phyloP scores from a whole-genome alignment of 2,329 filamentous ascomycete genomes.

The Aspergillus sp. region DNA sequence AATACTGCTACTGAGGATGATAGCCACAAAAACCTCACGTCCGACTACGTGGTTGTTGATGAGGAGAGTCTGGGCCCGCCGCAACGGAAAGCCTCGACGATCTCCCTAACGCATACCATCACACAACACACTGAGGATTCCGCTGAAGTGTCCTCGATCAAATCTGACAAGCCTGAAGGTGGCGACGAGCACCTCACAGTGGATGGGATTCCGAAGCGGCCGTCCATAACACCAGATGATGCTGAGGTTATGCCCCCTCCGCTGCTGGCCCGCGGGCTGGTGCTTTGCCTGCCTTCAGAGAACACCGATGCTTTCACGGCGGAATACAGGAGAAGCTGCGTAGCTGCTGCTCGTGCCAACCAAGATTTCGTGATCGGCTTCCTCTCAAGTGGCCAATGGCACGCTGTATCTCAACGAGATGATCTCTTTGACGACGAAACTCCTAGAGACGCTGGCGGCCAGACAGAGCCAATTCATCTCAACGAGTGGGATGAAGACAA shows the following conservation, averaged over 20 bases:
- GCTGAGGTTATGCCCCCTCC: slow-evolving; percentile 26
- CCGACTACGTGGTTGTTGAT: slow-evolving; percentile 13
- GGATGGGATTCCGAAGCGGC: neutral
- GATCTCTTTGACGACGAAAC: slow-evolving; percentile 19
- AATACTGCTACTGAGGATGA: slow-evolving; percentile 5
- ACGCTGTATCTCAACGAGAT: slow-evolving; percentile 21
- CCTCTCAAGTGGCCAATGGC: slow-evolving; percentile 28
- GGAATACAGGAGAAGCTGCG: slow-evolving; percentile 27
- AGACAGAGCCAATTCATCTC: neutral
- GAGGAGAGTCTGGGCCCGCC: slow-evolving; percentile 14
- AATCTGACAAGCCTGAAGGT: slow-evolving; percentile 6
- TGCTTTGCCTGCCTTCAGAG: slow-evolving; percentile 28
- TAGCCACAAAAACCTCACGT: slow-evolving; percentile 17
- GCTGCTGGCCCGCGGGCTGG: slow-evolving; percentile 28
- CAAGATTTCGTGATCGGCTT: slow-evolving; percentile 35
- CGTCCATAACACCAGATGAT: slow-evolving; percentile 7
- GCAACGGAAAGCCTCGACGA: slow-evolving; percentile 32
- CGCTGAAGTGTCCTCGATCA: slow-evolving; percentile 6
- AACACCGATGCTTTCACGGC: slow-evolving; percentile 23
- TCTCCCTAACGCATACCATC: slow-evolving; percentile 35
- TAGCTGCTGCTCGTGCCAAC: slow-evolving; percentile 33
- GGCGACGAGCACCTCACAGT: slow-evolving; percentile 1
- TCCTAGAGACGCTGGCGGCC: neutral
- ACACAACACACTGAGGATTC: slow-evolving; percentile 29
- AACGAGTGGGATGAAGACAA: neutral